These are phyloP conservation scores for Krasilnikovozyma curviuscula DNA, from an alignment of 768 basidiomycete genomes.

Conservation along the genomic window DNA sequence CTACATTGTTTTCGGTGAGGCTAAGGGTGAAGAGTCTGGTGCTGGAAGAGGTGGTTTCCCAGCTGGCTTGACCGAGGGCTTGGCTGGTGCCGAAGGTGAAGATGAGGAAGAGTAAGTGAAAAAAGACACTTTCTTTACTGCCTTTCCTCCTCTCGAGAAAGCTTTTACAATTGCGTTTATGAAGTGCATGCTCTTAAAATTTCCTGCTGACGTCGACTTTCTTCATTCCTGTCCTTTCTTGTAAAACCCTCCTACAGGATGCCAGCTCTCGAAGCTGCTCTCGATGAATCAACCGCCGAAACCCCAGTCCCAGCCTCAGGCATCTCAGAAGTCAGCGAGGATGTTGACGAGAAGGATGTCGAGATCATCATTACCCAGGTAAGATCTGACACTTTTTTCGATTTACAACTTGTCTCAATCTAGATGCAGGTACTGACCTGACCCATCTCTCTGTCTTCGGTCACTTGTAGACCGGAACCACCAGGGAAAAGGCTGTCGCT, in stretches of 20 bases:
- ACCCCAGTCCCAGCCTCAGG: no score
- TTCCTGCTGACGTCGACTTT: no score
- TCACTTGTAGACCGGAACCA: conserved; percentile 50
- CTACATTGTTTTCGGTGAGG: conserved; percentile 98
- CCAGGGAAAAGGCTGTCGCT: conserved; percentile 75
- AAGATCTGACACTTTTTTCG: background rate
- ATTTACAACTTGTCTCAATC: background rate
- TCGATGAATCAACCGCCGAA: no score
- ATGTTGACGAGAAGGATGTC: conserved; percentile 76
- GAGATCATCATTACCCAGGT: conserved; percentile 67
- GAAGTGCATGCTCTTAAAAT: no score
- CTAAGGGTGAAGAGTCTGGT: conserved; percentile 18
- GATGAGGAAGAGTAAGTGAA: conserved; percentile 35
- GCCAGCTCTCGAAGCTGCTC: background rate
- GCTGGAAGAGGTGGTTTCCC: conserved; percentile 19
- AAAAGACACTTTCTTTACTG: background rate
- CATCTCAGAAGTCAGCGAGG: no score
- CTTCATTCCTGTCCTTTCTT: no score
- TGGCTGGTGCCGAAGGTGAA: conserved; percentile 38
- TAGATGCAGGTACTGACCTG: background rate
- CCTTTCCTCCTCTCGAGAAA: no score
- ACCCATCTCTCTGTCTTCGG: background rate
- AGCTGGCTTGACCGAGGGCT: conserved; percentile 13
- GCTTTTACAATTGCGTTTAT: no score
- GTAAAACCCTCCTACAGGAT: no score